phyloP scores from a whole-genome alignment of 2,329 filamentous ascomycete genomes.

The Aureobasidium sp. region DNA sequence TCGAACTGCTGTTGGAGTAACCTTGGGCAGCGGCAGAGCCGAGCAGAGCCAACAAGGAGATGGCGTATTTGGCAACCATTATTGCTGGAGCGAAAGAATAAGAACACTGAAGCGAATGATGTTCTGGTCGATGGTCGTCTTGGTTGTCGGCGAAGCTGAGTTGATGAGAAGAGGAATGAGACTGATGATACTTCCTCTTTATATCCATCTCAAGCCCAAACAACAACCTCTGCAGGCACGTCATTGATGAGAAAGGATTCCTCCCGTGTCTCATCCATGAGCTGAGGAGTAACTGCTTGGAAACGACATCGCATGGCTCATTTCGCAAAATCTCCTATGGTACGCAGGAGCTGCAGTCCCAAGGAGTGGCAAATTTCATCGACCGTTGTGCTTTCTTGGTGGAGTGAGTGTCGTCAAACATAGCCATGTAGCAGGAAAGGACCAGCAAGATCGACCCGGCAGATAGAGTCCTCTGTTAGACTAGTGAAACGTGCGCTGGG shows the following conservation, averaged over 20 bases:
- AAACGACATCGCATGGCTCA: background rate
- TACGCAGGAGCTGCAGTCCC: constrained; percentile 4
- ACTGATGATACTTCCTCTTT: background rate
- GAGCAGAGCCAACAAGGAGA: constrained; percentile 12
- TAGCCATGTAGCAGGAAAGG: background rate
- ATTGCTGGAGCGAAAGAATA: constrained; percentile 2
- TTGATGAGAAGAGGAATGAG: constrained; percentile 11
- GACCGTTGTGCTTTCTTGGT: constrained; percentile 5
- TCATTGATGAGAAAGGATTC: background rate
- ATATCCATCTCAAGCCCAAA: background rate
- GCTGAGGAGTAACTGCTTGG: background rate
- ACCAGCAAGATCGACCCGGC: constrained; percentile 7
- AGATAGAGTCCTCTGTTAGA: constrained; percentile 10
- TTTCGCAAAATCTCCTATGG: constrained; percentile 13
- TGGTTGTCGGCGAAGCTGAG: background rate
- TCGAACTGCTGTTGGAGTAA: background rate
- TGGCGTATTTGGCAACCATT: constrained; percentile 11
- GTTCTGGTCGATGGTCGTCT: constrained; percentile 3
- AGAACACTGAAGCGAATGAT: constrained; percentile 11
- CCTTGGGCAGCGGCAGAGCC: constrained; percentile 3
- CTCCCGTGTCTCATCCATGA: constrained; percentile 10
- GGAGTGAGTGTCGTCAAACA: background rate
- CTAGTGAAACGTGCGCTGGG: constrained; percentile 14
- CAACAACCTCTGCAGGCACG: background rate
- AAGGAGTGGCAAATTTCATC: constrained; percentile 14